Evolutionary conservation across 2,329 filamentous ascomycete genomes (phyloP).

Genomic region (Aspergillus hiratsukae): DNA sequence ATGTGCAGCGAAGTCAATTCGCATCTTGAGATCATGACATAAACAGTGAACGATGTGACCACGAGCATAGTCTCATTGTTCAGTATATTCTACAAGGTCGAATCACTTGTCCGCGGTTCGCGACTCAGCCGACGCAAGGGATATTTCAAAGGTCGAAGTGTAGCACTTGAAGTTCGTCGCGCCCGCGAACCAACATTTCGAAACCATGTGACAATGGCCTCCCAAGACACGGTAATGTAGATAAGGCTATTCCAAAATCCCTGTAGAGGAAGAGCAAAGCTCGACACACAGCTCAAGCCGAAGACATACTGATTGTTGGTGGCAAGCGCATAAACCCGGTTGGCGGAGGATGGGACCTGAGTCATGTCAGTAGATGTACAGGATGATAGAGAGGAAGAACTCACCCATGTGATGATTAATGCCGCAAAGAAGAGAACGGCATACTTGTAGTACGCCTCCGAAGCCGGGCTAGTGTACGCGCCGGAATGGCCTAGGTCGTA

Average conservation of each 20-base stretch:
- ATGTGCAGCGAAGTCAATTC: too few relatives aligned
- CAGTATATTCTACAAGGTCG: too few relatives aligned
- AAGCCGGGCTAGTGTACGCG: neutral
- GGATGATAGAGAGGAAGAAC: neutral
- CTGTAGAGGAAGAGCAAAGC: conserved; percentile 69
- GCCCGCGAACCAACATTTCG: neutral
- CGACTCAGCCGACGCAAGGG: neutral
- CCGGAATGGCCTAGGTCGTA: neutral
- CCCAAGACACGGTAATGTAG: conserved; percentile 47
- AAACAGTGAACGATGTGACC: too few relatives aligned
- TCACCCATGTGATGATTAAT: conserved; percentile 32
- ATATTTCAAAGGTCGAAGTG: neutral
- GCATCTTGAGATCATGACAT: too few relatives aligned
- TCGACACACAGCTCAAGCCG: conserved; percentile 61
- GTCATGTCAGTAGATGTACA: neutral
- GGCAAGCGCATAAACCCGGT: conserved; percentile 65
- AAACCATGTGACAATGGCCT: neutral
- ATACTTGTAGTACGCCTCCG: neutral
- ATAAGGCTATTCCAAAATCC: conserved; percentile 77
- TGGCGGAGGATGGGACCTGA: conserved; percentile 62
- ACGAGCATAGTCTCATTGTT: too few relatives aligned
- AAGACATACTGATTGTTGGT: conserved; percentile 49
- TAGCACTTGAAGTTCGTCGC: neutral
- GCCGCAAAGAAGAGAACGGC: conserved; percentile 29
- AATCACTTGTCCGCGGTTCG: neutral